A percentile compares a stretch with the other conserved stretches of the same genome.
Conservation (phyloP, 495 filamentous ascomycete genomes). For the Thermochaetoides thermophila region DNA sequence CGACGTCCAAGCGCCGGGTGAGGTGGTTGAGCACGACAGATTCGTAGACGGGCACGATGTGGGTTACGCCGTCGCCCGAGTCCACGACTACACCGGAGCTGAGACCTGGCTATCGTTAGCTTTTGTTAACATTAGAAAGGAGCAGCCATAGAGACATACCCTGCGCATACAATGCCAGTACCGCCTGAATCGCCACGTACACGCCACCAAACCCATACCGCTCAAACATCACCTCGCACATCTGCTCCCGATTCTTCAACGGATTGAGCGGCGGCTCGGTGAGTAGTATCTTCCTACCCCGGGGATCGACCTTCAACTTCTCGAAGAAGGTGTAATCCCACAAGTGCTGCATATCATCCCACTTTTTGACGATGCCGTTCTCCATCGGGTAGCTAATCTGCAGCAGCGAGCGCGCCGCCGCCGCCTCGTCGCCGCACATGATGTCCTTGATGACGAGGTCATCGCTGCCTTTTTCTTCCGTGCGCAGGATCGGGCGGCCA, state of each 20-base stretch:
- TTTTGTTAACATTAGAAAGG: not conserved
- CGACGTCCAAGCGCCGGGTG: conserved; percentile 83
- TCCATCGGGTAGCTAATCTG: conserved; percentile 99
- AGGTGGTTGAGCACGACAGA: conserved; percentile 95
- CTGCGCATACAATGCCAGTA: conserved; percentile 94
- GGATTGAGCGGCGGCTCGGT: conserved; percentile 98
- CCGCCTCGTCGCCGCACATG: conserved; percentile 98
- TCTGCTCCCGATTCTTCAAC: conserved; percentile 84
- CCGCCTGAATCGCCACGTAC: conserved; percentile 96
- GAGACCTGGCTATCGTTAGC: conserved; percentile 46
- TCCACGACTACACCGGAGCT: conserved; percentile 95
- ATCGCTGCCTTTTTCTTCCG: conserved; percentile 59
- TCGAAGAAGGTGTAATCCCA: conserved; percentile 99
- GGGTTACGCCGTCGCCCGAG: conserved; percentile 94
- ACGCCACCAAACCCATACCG: conserved; percentile 91
- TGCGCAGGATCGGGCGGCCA: conserved; percentile 90
- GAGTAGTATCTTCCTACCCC: conserved; percentile 89
- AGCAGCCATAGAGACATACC: too few species aligned
- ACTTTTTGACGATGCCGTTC: conserved; percentile 96
- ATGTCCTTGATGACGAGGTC: conserved; percentile 82
- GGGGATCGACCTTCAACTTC: conserved; percentile 85
- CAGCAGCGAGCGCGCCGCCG: conserved; percentile 86
- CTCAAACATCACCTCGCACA: conserved; percentile 99
- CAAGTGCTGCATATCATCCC: conserved; percentile 98
- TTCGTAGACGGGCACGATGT: conserved; percentile 97